A percentile compares a stretch with the other conserved stretches of the same genome.
These are phyloP conservation scores for Paraurostyla sp. DNA, from an alignment of 73 alveolate genomes.

Conservation along the genomic window DNA sequence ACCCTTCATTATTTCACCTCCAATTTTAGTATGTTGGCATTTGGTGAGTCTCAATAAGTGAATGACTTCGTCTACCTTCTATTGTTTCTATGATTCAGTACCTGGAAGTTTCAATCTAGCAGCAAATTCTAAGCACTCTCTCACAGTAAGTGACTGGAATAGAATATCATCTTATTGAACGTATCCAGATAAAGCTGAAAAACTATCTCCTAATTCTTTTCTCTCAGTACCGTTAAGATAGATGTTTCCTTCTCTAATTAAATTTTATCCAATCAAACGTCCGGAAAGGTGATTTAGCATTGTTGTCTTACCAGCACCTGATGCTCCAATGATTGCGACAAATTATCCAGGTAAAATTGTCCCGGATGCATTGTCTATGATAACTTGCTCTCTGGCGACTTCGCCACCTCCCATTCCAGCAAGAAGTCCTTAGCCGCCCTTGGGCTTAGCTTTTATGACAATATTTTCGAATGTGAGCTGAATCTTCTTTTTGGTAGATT, in stretches of 20 bases:
- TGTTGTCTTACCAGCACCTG: slow-evolving; percentile 98
- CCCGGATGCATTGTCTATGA: slow-evolving; percentile 84
- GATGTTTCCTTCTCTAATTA: slow-evolving; percentile 84
- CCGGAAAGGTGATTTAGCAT: slow-evolving; percentile 90
- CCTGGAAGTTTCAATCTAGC: slow-evolving; percentile 87
- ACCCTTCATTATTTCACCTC: slow-evolving; percentile 91
- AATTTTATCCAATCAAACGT: slow-evolving; percentile 72
- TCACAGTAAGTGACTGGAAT: slow-evolving; percentile 87
- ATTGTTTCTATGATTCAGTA: slow-evolving; percentile 66
- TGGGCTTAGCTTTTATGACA: slow-evolving; percentile 30
- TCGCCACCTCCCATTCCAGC: slow-evolving; percentile 37
- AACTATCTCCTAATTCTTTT: slow-evolving; percentile 68
- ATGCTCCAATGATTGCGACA: slow-evolving; percentile 92
- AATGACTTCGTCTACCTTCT: slow-evolving; percentile 84
- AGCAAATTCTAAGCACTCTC: slow-evolving; percentile 89
- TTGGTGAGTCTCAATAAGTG: slow-evolving; percentile 79
- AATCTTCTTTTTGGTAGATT: slow-evolving; percentile 28
- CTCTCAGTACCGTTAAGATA: slow-evolving; percentile 81
- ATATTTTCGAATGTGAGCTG: slow-evolving; percentile 57
- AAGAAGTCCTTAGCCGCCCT: background rate
- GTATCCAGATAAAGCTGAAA: slow-evolving; percentile 84
- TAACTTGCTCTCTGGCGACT: slow-evolving; percentile 30
- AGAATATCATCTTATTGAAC: slow-evolving; percentile 94
- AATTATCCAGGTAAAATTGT: slow-evolving; percentile 88
- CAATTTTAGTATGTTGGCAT: slow-evolving; percentile 88